Percentiles rank a stretch among this genome's conserved stretches.
These are phyloP conservation scores for Boletus sp. DNA, from an alignment of 768 basidiomycete species.

Conservation along the genomic window DNA sequence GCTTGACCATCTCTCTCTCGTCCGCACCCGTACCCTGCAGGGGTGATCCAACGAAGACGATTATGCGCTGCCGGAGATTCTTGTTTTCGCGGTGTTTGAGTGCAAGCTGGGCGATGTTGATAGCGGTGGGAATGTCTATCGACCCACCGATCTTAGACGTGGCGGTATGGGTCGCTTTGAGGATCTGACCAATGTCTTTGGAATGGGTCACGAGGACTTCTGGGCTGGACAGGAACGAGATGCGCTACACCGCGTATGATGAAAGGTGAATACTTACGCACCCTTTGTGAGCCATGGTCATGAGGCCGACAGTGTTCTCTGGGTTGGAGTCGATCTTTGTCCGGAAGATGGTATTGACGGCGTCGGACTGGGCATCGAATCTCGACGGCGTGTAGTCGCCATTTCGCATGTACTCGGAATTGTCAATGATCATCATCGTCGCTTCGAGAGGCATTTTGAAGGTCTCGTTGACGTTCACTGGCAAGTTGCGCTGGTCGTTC, in stretches of 20 bases:
- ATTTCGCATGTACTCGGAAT: conserved; percentile 96
- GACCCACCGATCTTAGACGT: conserved; percentile 72
- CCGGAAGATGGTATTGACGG: conserved; percentile 85
- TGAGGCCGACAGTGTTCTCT: conserved; percentile 94
- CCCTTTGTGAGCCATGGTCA: conserved; percentile 99
- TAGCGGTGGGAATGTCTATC: conserved; percentile 85
- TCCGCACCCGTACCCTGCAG: conserved; percentile 66
- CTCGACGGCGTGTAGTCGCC: conserved; percentile 87
- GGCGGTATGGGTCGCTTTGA: conserved; percentile 71
- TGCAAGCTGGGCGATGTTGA: conserved; percentile 92
- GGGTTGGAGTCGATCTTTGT: conserved; percentile 95
- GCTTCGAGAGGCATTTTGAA: conserved; percentile 91
- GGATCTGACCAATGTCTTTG: conserved; percentile 90
- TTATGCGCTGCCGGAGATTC: conserved; percentile 92
- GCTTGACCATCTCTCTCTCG: conserved; percentile 75
- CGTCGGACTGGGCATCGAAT: conserved; percentile 88
- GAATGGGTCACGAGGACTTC: conserved; percentile 96
- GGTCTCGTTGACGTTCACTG: conserved; percentile 10
- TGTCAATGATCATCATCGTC: conserved; percentile 96
- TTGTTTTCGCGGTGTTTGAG: conserved; percentile 98
- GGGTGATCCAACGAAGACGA: conserved; percentile 92
- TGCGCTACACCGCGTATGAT: neutral
- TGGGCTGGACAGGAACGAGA: conserved; percentile 49
- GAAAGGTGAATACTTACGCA: conserved; percentile 36
- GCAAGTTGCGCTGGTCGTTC: neutral